phyloP scores from a whole-genome alignment of 805 yeast species.

The Myxozyma nipponensis region DNA sequence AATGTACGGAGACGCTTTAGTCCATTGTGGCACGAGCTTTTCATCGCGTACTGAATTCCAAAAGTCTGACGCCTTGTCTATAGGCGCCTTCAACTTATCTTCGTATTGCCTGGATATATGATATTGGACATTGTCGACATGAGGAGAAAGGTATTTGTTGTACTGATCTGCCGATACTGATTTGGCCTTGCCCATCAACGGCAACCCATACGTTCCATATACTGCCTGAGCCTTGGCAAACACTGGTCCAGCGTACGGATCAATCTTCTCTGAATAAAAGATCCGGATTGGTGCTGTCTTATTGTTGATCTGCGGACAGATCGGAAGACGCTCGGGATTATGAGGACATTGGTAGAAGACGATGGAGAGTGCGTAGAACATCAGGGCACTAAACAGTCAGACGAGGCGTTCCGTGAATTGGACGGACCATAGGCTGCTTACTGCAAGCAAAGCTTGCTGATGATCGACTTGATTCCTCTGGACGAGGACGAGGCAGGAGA shows the following conservation, averaged over 20 bases:
- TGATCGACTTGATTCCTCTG: too few relatives aligned
- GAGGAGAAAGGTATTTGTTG: not conserved
- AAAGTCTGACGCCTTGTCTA: slow-evolving; percentile 1
- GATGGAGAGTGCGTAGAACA: slow-evolving; percentile 9
- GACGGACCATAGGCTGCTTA: too few relatives aligned
- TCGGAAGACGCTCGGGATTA: slow-evolving; percentile 1
- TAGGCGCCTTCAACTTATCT: not conserved
- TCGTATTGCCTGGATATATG: not conserved
- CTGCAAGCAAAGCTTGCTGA: too few relatives aligned
- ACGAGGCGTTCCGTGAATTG: too few relatives aligned
- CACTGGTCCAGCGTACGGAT: slow-evolving; percentile 2
- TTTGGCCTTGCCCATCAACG: not conserved
- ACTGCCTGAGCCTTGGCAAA: not conserved
- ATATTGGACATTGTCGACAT: not conserved
- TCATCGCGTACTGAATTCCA: not conserved
- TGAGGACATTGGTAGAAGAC: slow-evolving; percentile 8
- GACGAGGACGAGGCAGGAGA: too few relatives aligned
- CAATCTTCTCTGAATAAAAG: not conserved
- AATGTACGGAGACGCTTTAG: slow-evolving; percentile 1
- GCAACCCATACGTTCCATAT: slow-evolving; percentile 1
- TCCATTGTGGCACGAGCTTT: not conserved
- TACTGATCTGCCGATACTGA: slow-evolving; percentile 1
- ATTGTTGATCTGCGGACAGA: slow-evolving; percentile 8
- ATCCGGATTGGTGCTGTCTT: slow-evolving; percentile 5
- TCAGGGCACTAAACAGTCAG: slow-evolving; percentile 40